Conservation (phyloP, 2,329 filamentous ascomycete genomes). For the Moelleriella libera region DNA sequence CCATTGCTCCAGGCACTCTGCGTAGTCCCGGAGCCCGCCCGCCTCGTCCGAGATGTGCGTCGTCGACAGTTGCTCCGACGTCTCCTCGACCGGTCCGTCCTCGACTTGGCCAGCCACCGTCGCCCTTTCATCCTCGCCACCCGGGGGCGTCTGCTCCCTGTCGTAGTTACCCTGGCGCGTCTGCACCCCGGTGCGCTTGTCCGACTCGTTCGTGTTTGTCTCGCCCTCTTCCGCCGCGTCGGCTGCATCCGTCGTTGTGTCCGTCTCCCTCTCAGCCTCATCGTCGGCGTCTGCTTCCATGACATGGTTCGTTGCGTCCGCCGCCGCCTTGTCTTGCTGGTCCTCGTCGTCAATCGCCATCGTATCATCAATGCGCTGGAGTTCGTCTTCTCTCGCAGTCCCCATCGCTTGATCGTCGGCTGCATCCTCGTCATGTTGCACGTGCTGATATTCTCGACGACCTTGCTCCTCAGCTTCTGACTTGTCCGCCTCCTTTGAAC, state of each 20-base stretch:
- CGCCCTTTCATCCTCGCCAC: constrained; percentile 15
- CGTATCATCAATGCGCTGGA: constrained; percentile 70
- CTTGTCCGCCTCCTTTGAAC: constrained; percentile 8
- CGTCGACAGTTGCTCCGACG: constrained; percentile 51
- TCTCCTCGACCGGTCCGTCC: constrained; percentile 33
- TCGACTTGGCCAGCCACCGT: constrained; percentile 33
- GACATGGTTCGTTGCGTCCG: constrained; percentile 29
- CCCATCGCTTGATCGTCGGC: constrained; percentile 89
- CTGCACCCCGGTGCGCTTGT: constrained; percentile 44
- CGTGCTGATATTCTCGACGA: constrained; percentile 81
- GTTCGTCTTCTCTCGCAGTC: constrained; percentile 75
- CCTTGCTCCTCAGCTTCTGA: constrained; percentile 51
- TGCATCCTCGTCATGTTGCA: constrained; percentile 67
- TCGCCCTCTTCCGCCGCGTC: constrained; percentile 28
- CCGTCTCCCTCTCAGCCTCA: constrained; percentile 17
- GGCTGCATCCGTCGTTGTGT: constrained; percentile 24
- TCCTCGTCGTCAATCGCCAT: constrained; percentile 76
- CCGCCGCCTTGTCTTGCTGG: constrained; percentile 43
- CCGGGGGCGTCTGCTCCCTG: constrained; percentile 29
- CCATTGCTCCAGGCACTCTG: constrained; percentile 62
- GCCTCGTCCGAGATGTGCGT: constrained; percentile 49
- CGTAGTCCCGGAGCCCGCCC: constrained; percentile 30
- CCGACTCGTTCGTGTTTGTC: constrained; percentile 25
- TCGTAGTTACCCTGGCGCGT: constrained; percentile 45
- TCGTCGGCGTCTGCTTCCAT: constrained; percentile 39